Percentiles rank a stretch among this genome's conserved stretches.
These are phyloP conservation scores for Diaporthe caulivora DNA, from an alignment of 2,329 filamentous ascomycete species.

Conservation along the genomic window DNA sequence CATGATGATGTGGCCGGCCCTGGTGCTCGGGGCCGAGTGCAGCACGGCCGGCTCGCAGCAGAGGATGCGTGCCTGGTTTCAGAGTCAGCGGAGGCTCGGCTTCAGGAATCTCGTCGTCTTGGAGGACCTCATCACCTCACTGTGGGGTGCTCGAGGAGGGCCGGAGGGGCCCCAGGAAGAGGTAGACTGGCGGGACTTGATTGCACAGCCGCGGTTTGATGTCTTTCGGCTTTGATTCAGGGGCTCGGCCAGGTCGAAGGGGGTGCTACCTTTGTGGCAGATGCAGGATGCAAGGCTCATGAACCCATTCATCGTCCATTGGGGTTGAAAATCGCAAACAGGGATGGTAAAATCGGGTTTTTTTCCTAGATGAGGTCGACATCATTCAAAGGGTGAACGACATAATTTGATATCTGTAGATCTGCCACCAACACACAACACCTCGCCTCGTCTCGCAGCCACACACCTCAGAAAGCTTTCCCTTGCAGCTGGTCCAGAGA, in stretches of 20 bases:
- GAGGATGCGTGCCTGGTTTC: conserved; percentile 49
- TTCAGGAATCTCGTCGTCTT: conserved; percentile 50
- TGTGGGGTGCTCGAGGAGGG: conserved; percentile 2
- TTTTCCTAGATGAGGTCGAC: not conserved
- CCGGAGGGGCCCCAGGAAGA: not conserved
- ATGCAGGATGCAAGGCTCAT: not conserved
- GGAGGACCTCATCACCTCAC: conserved; percentile 41
- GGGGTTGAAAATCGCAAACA: not conserved
- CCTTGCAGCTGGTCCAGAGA: not conserved
- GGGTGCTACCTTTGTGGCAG: not conserved
- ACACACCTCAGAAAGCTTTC: not conserved
- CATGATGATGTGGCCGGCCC: conserved; percentile 52
- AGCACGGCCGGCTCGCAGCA: conserved; percentile 44
- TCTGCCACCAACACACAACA: not conserved
- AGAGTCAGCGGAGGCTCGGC: conserved; percentile 49
- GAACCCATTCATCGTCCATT: not conserved
- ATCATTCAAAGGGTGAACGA: not conserved
- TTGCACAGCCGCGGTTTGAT: conserved; percentile 17
- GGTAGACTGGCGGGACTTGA: conserved; percentile 8
- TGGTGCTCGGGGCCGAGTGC: conserved; percentile 52
- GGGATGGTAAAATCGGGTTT: not conserved
- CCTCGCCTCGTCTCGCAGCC: not conserved
- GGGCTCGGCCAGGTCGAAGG: too few relatives aligned
- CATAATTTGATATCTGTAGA: not conserved
- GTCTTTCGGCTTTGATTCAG: conserved; percentile 4